Base-by-base conservation (phyloP, 495 filamentous ascomycete genomes). In the Diplogelasinospora grovesii region DNA sequence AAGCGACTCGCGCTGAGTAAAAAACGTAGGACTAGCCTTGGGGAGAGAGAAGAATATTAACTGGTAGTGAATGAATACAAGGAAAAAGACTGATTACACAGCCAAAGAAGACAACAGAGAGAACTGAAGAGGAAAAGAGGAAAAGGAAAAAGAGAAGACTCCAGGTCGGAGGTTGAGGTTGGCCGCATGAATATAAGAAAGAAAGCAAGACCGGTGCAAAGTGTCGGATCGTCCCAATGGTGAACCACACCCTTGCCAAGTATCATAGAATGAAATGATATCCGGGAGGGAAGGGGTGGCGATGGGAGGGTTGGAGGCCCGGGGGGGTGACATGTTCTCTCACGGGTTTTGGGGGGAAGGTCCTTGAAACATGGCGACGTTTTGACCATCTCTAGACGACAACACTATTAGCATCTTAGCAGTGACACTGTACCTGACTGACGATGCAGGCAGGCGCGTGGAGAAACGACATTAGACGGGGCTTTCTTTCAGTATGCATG, bases 1-100 rank as follows among this genome's bases (percentile, higher is more conserved):
- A 44, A 63, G 71, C 71, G 71, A 65, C 70, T 74, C 36, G 71
- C 70, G 71, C 71, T 72, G 52, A 35, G 41, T 36, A 46, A 45
- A 24, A 36, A 42, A 36, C 43, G 42, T 56, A 71, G 62, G 64
- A 66, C 65, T 65, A 71, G 57, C 69, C 69, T 66, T 46, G 50
- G 47, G 43, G 46, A 47, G 49, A 44, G 38, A 30, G 39, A 36
- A 51, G 41, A 49, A 52, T 36, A n/a, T n/a, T n/a, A n/a, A n/a
- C n/a, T n/a, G n/a, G n/a, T n/a, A 39, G 33, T 36, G 10, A 13
- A 21, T 9, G 27, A 32, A 11, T 34, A 32, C 14, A 45, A 45
- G 22, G 16, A 22, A 15, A 34, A 21, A 41, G 25, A 33, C 33
- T 25, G 31, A 36, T 29, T 24, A 29, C 10, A 36, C 22, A 36